Evolutionary conservation across 23 red algal species (phyloP), one percentile per base, ranked within the genome.

Genomic region (Gracilaria gracilis): DNA sequence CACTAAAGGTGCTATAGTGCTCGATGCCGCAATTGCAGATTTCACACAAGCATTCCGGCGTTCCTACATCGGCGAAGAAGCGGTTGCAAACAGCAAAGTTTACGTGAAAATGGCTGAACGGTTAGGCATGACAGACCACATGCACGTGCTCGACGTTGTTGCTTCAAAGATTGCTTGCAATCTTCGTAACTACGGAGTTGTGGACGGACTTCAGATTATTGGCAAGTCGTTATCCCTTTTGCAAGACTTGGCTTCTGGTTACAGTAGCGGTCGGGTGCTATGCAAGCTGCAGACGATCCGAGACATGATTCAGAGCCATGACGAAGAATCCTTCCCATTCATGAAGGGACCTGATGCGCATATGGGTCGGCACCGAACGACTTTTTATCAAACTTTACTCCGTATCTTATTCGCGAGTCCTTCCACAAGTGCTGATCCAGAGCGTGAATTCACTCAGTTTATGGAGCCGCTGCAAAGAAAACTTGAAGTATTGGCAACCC

Each of bases 21-120:
- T 96, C 54, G 94, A 96, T 85, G 87, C 77, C n/a, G 94, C 94
- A 15, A 96, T 96, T 47, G 86, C 91, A 54, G 94, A 96, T 36
- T 96, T 96, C 77, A 91, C 89, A 24, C 94, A 96, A 70, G 59
- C 86, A 24, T 96, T 96, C 72, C 82, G 94, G 47, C 88, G 88
- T 46, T 79, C 94, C 16, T 96, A 92, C 67, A 96, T 96, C 62
- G 94, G 94, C 32, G 94, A 96, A 80, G 87, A 96, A 64, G 94
- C 94, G 11, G 88, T 96, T 3, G 83, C 82, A 12, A 91, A 79
- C 32, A 86, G 79, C 58, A 96, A 96, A 69, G 94, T 96, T 6
- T 96, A 96, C 57, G 94, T 92, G 50, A 83, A 79, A 57, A 85
- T 96, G 87, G 82, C 94, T 51, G 94, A 96, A 81, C 28, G 88